Conservation (phyloP, 768 basidiomycete genomes). For the Cantharellus cinnabarinus region DNA sequence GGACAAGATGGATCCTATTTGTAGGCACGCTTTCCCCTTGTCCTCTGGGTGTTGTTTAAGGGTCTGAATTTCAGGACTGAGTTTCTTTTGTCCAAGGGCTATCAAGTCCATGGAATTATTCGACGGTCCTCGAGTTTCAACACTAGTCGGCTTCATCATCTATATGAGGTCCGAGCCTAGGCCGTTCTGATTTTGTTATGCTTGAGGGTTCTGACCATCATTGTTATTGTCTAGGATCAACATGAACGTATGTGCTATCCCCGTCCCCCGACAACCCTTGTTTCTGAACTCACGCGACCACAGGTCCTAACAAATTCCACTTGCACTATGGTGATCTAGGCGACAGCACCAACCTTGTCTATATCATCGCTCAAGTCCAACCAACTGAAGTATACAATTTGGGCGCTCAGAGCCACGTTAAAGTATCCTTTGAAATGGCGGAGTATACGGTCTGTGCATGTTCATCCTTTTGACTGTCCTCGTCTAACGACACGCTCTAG, state of each 20-base stretch:
- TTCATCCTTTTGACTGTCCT: background rate
- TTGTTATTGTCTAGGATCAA: conserved; percentile 30
- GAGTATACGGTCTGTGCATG: conserved; percentile 52
- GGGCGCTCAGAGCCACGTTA: conserved; percentile 94
- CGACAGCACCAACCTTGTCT: conserved; percentile 93
- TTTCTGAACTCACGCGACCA: background rate
- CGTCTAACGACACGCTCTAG: conserved; percentile 6
- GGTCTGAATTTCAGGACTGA: conserved; percentile 37
- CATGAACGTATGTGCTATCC: conserved; percentile 54
- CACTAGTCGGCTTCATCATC: conserved; percentile 82
- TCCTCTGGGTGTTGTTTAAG: background rate
- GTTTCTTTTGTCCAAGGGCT: conserved; percentile 67
- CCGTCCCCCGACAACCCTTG: background rate
- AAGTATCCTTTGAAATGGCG: conserved; percentile 98
- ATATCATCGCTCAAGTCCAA: conserved; percentile 85
- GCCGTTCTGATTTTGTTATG: background rate
- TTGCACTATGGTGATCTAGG: conserved; percentile 84
- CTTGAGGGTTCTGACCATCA: background rate
- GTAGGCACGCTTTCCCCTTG: conserved; percentile 23
- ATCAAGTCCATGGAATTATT: conserved; percentile 88
- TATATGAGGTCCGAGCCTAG: conserved; percentile 32
- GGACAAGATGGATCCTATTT: conserved; percentile 94
- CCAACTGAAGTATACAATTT: conserved; percentile 97
- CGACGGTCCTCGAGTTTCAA: conserved; percentile 97
- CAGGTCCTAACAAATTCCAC: conserved; percentile 59